These are phyloP conservation scores for Colletotrichum somersetense DNA, from an alignment of 2,329 filamentous ascomycete species.

Conservation along the genomic window DNA sequence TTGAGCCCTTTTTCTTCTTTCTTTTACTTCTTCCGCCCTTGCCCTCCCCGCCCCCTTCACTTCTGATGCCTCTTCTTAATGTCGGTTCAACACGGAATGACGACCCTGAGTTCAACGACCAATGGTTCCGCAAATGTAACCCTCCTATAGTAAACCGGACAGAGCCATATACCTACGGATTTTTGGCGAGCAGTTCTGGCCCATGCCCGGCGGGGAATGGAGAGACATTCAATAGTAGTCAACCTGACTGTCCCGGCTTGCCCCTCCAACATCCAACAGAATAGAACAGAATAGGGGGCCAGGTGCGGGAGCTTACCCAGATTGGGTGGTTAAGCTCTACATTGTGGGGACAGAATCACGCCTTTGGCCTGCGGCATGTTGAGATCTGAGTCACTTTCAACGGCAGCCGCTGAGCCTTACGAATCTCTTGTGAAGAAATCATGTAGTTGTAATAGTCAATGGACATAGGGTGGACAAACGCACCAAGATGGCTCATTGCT, in stretches of 20 bases:
- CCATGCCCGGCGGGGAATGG: background rate
- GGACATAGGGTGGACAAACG: slow-evolving; percentile 1
- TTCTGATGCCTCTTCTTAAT: background rate
- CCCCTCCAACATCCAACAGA: background rate
- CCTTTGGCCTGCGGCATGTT: slow-evolving; percentile 18
- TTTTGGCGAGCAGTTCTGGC: slow-evolving; percentile 9
- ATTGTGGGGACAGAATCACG: slow-evolving; percentile 5
- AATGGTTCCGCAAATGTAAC: background rate
- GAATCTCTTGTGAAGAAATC: background rate
- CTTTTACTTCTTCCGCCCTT: background rate
- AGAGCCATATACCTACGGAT: background rate
- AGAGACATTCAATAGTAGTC: background rate
- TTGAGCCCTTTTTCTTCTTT: background rate
- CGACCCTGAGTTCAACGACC: background rate
- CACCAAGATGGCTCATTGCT: slow-evolving; percentile 28
- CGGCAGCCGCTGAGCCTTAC: background rate
- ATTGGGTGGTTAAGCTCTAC: slow-evolving; percentile 7
- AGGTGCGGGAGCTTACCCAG: background rate
- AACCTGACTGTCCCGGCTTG: background rate
- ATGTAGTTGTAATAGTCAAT: background rate
- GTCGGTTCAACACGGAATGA: background rate
- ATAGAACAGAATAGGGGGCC: background rate
- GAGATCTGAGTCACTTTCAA: slow-evolving; percentile 11
- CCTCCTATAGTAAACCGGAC: background rate
- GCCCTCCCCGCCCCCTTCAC: too few relatives aligned